Percentiles rank a stretch among this genome's conserved stretches.
Conservation (phyloP, 2,329 filamentous ascomycete genomes). For the Curvularia eragrostidis region DNA sequence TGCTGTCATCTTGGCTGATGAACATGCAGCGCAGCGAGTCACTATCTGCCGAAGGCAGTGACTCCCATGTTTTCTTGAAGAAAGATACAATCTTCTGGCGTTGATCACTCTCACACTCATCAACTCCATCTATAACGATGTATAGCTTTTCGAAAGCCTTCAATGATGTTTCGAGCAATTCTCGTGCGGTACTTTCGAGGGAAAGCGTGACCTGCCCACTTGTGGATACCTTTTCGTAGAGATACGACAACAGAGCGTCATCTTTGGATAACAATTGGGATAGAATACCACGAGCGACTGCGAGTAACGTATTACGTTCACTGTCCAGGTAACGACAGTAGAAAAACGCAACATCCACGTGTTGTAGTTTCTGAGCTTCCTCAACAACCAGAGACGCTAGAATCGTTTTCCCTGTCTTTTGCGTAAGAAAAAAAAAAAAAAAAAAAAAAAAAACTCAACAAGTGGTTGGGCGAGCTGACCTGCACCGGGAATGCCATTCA, state of each 20-base stretch:
- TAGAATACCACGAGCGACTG: conserved; percentile 3
- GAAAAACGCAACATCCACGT: conserved; percentile 25
- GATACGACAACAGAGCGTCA: not conserved
- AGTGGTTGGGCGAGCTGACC: conserved; percentile 7
- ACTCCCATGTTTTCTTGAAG: conserved; percentile 16
- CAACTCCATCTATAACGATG: conserved; percentile 46
- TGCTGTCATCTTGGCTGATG: conserved; percentile 34
- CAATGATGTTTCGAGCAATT: conserved; percentile 21
- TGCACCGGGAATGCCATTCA: conserved; percentile 23
- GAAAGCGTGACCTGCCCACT: conserved; percentile 7
- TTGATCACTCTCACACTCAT: conserved; percentile 48
- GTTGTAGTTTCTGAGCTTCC: conserved; percentile 15
- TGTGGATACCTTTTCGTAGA: conserved; percentile 5
- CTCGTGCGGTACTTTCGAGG: not conserved
- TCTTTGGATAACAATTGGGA: conserved; percentile 5
- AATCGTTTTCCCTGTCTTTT: conserved; percentile 35
- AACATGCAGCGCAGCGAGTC: conserved; percentile 17
- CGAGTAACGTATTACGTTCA: conserved; percentile 9
- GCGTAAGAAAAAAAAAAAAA: not conserved
- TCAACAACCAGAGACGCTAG: conserved; percentile 37
- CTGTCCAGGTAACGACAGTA: conserved; percentile 31
- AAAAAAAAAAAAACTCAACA: not conserved
- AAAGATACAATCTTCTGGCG: conserved; percentile 29
- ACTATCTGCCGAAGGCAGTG: conserved; percentile 27
- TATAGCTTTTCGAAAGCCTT: conserved; percentile 33